Evolutionary conservation across 805 yeast genomes (phyloP).

Genomic region (Starmerella powellii): DNA sequence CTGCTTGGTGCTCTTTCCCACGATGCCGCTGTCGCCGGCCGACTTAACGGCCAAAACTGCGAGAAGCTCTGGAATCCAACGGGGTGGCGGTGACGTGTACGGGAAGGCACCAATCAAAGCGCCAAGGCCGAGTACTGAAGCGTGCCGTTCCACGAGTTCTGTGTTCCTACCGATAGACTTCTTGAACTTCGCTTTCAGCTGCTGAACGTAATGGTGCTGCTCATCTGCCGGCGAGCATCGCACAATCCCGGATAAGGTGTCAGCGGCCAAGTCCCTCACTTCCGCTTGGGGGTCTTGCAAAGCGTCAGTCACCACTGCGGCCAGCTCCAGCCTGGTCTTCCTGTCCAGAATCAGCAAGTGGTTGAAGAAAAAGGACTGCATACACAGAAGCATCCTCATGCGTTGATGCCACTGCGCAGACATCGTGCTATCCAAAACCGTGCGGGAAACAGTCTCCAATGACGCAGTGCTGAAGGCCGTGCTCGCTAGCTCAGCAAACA

Average conservation of each 20-base stretch:
- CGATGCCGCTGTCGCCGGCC: slow-evolving; percentile 58
- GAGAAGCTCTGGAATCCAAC: slow-evolving; percentile 71
- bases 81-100: slow-evolving; percentile 79
- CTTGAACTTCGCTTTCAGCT: slow-evolving; percentile 33
- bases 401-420: slow-evolving; percentile 49
- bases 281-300: slow-evolving; percentile 56
- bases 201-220: slow-evolving; percentile 30
- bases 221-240: slow-evolving; percentile 45
- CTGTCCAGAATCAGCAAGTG: slow-evolving; percentile 45
- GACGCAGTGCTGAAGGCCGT: slow-evolving; percentile 36
- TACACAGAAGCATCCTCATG: slow-evolving; percentile 51
- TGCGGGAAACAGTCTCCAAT: slow-evolving; percentile 32
- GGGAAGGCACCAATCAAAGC: slow-evolving; percentile 84
- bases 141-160: slow-evolving; percentile 44
- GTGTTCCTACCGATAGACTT: slow-evolving; percentile 27
- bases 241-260: slow-evolving; percentile 66
- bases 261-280: slow-evolving; percentile 61
- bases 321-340: slow-evolving; percentile 39
- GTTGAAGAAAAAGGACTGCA: slow-evolving; percentile 59
- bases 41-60: slow-evolving; percentile 59
- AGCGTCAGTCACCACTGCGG: slow-evolving; percentile 41
- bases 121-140: slow-evolving; percentile 79
- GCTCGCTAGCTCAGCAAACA: slow-evolving; percentile 38
- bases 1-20: slow-evolving; percentile 75
- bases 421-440: slow-evolving; percentile 4